Evolutionary conservation across 202 grass and related monocot species (phyloP), one percentile per base, ranked within the genome.

Genomic region (Hordeum pubiflorum): DNA sequence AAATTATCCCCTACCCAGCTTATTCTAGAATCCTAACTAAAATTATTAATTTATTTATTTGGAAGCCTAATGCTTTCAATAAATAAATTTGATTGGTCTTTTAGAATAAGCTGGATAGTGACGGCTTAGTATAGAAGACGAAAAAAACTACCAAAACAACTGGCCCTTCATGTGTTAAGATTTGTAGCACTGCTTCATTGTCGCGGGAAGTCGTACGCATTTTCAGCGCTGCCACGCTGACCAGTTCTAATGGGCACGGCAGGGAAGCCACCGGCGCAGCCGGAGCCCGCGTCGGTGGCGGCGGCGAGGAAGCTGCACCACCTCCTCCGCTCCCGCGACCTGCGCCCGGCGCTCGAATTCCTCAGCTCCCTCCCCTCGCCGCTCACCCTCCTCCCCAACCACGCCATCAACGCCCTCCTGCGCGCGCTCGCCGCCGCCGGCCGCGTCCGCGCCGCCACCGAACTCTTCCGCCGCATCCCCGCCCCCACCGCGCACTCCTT

Each of bases 251-350:
- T 86, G 85, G 72, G 55, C 71, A 3, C 41, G 9, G 17, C 14
- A 18, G 57, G 24, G 57, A 62, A 27, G 8, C 37, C 22, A 22
- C 56, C 21, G 63, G 58, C 62, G 74, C 40, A 10, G 68, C 69
- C 69, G 75, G 72, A 85, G 24, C 64, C 82, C 11, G 41, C 89
- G 32, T 65, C 89, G n/a, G 81, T 81, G 27, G 58, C 89, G 85
- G 80, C 89, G 46, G 69, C 85, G 68, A 74, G 85, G 70, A 81
- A 89, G 63, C 83, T 91, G 39, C 62, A 82, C 63, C 82, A 41
- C 81, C 89, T 91, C 75, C 92, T 89, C 69, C 89, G 87, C 69
- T 91, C 92, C 43, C 89, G 86, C n/a, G 81, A 85, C 69, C 92
- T 89, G 58, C 82, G 72, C 60, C 85, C 85, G 24, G 81, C 87